Evolutionary conservation across 768 basidiomycete genomes (phyloP), one percentile per base, ranked within the genome.

Genomic region (Sporobolomyces pararoseus): DNA sequence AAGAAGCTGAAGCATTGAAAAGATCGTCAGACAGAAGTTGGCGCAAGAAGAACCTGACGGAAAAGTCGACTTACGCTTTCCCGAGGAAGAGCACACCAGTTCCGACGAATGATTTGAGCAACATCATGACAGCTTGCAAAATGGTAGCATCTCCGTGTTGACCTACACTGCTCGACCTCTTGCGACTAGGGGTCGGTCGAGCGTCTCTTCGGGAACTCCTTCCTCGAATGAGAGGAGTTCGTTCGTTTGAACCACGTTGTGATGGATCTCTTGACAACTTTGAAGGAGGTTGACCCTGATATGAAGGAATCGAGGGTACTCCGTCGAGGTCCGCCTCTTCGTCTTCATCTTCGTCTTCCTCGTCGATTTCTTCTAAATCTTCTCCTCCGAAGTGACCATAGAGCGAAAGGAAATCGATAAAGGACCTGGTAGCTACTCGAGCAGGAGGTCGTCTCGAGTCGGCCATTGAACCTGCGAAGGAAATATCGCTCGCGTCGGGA

Each of bases 61-160:
- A n/a, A n/a, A n/a, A n/a, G n/a, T n/a, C n/a, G 3, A 81, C 89
- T 76, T 79, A 92, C 89, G 87, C 96, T 81, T 91, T 95, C 60
- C 92, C 96, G 32, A 99, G 84, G 82, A 99, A 98, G 42, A 99
- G 79, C 14, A 99, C 89, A 21, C 95, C 95, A 19, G 95, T 97
- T 27, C 95, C 95, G 54, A 98, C 87, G 76, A 98, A 98, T 1
- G 89, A 86, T 80, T 97, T 97, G 67, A 96, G 81, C 63, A 98
- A 80, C 93, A 97, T 97, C 54, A 98, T 81, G 12, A 93, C 86
- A 27, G 95, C 95, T 80, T 97, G 91, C 3, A 88, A 85, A 17
- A 93, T 88, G 3, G 89, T 90, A 10, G 95, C 95, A 72, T 90
- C 91, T 7, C 95, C 95, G 50, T 85, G 86, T 21, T 83, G 81